These are phyloP conservation scores for Kwoniella sp. DNA, from an alignment of 768 basidiomycete genomes.

Conservation along the genomic window DNA sequence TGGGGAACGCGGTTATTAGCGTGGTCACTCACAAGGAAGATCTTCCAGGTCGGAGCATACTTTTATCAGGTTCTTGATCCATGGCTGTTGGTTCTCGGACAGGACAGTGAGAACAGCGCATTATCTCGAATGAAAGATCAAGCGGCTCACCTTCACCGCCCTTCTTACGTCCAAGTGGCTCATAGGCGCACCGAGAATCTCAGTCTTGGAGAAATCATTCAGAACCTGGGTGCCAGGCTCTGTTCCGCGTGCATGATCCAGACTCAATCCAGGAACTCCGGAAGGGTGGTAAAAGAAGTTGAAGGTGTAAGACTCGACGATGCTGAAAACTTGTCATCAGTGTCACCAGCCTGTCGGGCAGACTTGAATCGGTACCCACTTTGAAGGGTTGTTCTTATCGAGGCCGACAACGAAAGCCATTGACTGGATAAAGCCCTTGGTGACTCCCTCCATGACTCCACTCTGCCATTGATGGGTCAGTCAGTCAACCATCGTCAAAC, in stretches of 20 bases:
- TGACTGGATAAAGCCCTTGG: conserved; percentile 17
- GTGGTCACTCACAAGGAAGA: conserved; percentile 26
- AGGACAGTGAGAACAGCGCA: no score
- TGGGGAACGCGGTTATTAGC: no score
- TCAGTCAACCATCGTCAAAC: no score
- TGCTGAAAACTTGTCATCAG: conserved; percentile 21
- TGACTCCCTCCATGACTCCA: conserved; percentile 22
- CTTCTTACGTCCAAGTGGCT: conserved; percentile 7
- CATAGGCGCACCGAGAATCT: conserved; percentile 2
- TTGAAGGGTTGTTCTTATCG: conserved; percentile 20
- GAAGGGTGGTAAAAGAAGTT: conserved; percentile 27
- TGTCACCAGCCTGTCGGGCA: neutral
- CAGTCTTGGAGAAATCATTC: neutral
- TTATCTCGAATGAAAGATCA: no score
- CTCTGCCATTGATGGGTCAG: no score
- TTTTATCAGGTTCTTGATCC: neutral
- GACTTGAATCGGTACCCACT: conserved; percentile 10
- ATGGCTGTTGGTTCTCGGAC: no score
- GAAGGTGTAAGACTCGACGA: conserved; percentile 33
- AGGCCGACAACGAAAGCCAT: conserved; percentile 23
- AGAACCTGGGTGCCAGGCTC: neutral
- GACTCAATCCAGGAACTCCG: neutral
- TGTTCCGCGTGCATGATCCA: neutral
- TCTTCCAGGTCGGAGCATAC: conserved; percentile 12
- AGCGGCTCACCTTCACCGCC: conserved; percentile 11